Base-by-base conservation (phyloP, 345 rosid genomes). In the Kandelia obovata region DNA sequence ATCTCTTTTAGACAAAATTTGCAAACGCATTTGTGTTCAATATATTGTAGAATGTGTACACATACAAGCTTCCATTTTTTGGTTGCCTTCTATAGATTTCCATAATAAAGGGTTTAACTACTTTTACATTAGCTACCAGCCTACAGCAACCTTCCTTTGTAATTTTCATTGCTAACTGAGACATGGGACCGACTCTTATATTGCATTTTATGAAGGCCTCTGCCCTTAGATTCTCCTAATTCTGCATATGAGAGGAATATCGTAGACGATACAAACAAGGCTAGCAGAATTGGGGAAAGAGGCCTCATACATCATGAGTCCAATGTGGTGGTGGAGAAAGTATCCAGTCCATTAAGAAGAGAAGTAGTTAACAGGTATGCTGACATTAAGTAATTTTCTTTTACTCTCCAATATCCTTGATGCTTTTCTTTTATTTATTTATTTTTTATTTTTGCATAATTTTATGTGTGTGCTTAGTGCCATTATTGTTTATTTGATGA, bases 341-440 rank as follows among this genome's bases (percentile, higher is more conserved):
- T 30, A 8, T 76, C 80, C 55, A 84, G 86, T 72, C 81, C 86
- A 67, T 65, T 74, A 62, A 82, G 81, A 76, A 80, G 79, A 74
- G 84, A 84, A 32, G 66, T 80, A 35, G 71, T 75, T 62, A 76
- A 65, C 84, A 82, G 86, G 86, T 82, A 75, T 25, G 67, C 28
- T 52, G 13, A 30, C n/a, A 9, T 75, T 31, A 37, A 21, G 47
- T 31, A 23, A 7, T 32, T 74, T 31, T 19, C 30, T 21, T 32
- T n/a, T 35, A 6, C 10, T 5, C 23, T 30, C 37, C 9, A 34
- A 34, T 34, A 34, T 34, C 1, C n/a, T 28, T 46, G 32, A 55
- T 46, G 17, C 27, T 52, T 17, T 23, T 35, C 49, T 43, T 43
- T 10, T 39, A 0, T 39, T 10, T 39, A 1, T 39, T 9, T 39